Base-by-base conservation (phyloP, 331 rosid genomes). In the Malus hybrid region DNA sequence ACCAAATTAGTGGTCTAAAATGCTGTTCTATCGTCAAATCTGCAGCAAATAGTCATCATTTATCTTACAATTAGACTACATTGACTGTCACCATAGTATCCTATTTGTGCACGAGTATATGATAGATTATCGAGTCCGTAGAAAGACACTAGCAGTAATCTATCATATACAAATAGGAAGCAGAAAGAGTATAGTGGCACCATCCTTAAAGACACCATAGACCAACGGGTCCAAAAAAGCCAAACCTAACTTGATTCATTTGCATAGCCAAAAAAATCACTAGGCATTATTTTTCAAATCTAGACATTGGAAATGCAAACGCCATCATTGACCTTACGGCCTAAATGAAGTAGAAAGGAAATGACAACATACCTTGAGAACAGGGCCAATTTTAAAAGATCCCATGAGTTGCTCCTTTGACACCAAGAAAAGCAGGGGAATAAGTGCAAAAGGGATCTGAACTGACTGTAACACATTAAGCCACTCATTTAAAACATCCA, bases 361-460 rank as follows among this genome's bases (percentile, higher is more conserved):
- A 68, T 15, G 26, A 24, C 28, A 74, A 52, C 75, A 64, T 90
- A 92, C 99, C 96, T 92, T 86, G 71, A 95, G 93, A 78, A 78
- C 62, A 60, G 82, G 85, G 62, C 99, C 99, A 22, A 95, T 90
- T 82, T 33, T 85, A 81, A 95, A 95, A 87, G 77, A 74, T 48
- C 97, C 99, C 99, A 95, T 95, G 79, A 95, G 79, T 55, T 75
- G 92, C 87, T 92, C 99, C 82, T 87, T 95, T 1, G 99, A 92
- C 48, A 89, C 97, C 90, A 95, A 82, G 85, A 86, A 95, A 34
- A 95, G 97, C 81, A 95, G 83, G 73, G 99, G 99, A 82, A 95
- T 92, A 68, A 95, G 87, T 20, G 99, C 99, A 83, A 95, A 95
- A 53, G 99, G 99, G 73, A 95, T 92, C 84, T 95, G 99, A 78